phyloP scores from a whole-genome alignment of 768 basidiomycete genomes.

The Botryobasidium botryosum region DNA sequence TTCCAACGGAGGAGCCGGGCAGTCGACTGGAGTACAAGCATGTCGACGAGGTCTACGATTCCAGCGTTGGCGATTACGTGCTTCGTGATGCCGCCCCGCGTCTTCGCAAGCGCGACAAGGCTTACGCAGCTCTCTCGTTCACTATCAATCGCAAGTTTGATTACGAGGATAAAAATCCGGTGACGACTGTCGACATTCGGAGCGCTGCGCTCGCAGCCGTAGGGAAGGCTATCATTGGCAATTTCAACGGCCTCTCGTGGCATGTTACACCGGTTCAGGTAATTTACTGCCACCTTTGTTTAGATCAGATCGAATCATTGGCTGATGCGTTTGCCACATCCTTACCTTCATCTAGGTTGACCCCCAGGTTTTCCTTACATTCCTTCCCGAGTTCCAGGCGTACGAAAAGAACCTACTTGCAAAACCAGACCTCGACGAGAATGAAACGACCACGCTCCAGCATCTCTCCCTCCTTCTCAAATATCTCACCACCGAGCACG shows the following conservation, averaged over 20 bases:
- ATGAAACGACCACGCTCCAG: constrained; percentile 28
- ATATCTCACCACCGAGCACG: constrained; percentile 34
- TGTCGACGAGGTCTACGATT: constrained; percentile 7
- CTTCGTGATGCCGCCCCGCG: constrained; percentile 4
- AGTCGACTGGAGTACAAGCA: background rate
- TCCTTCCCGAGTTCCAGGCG: constrained; percentile 29
- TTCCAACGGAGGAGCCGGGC: background rate
- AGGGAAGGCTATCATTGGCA: too few species aligned
- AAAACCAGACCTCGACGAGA: constrained; percentile 21
- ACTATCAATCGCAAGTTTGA: constrained; percentile 1
- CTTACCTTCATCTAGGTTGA: background rate
- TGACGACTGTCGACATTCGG: background rate
- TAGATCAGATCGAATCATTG: background rate
- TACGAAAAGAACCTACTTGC: constrained; percentile 27
- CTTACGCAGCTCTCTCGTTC: constrained; percentile 4
- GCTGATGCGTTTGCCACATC: background rate
- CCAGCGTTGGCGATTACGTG: background rate
- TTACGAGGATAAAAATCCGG: background rate
- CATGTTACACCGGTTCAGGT: too few species aligned
- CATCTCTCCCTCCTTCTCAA: constrained; percentile 34
- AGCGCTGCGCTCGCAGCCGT: too few species aligned
- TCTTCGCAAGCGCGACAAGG: background rate
- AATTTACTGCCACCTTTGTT: background rate
- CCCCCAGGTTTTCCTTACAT: constrained; percentile 16
- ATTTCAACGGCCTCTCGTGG: too few species aligned